Base-by-base conservation (phyloP, 306 rosid genomes). In the Fragaria vesca region DNA sequence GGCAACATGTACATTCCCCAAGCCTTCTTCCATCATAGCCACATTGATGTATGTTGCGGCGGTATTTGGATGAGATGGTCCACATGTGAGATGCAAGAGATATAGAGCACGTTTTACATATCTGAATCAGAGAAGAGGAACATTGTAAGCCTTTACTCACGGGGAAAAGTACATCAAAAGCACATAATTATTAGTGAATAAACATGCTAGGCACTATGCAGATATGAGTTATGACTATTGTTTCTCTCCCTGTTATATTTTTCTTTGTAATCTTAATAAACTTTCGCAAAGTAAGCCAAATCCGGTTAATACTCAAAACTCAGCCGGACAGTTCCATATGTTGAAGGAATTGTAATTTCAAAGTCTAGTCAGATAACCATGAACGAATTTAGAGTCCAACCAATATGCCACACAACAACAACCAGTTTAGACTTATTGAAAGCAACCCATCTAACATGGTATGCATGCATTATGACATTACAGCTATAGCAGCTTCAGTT, bases 21-120 rank as follows among this genome's bases (percentile, higher is more conserved):
- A 89, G 76, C 99, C 97, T 87, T 93, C 99, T 85, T 96, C 99
- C 99, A 96, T 96, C 99, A 96, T 93, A 79, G 99, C 99, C 86
- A 96, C 96, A 79, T 96, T 96, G 79, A 96, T 96, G 87, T 96
- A 96, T 66, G 99, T 93, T 43, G 99, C 99, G 69, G 99, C 99
- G 78, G 97, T 96, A 86, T 96, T 96, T 72, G 99, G 99, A 88
- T 96, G 99, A 79, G 99, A 96, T 72, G 97, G 93, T 17, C 99
- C 99, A 71, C 99, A 96, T 40, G 99, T 93, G 81, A 96, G 91
- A 83, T 96, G 99, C 82, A 96, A 85, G 82, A 96, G 99, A 85
- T 93, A 96, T 85, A 96, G 82, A 78, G 99, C 99, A 42, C 99
- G 98, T 83, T 91, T 91, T 73, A 96, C 99, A 79, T 96, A 96